These are phyloP conservation scores for Ophioceras dolichostomum DNA, from an alignment of 2,329 filamentous ascomycete genomes.

Conservation along the genomic window DNA sequence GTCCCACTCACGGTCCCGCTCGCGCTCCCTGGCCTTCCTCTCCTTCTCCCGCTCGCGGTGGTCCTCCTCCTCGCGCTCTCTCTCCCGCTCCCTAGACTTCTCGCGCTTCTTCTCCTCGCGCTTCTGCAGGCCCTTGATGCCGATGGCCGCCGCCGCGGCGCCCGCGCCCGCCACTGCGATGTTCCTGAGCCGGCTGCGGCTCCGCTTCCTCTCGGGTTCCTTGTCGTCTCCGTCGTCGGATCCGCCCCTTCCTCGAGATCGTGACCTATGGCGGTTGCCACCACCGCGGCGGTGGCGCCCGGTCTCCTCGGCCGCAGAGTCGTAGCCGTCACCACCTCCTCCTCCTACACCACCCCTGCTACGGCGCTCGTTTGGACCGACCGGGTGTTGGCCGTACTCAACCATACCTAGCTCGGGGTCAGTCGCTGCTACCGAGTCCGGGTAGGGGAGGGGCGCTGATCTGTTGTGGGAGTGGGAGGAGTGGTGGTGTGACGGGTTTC, in stretches of 20 bases:
- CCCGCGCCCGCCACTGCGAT: constrained; percentile 42
- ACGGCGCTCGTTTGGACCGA: constrained; percentile 26
- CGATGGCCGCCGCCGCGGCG: constrained; percentile 48
- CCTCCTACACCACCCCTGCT: constrained; percentile 13
- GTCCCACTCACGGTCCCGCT: constrained; percentile 9
- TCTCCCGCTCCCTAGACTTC: constrained; percentile 22
- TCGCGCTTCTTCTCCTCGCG: constrained; percentile 28
- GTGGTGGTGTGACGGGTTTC: too few species aligned
- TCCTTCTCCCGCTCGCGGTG: constrained; percentile 9
- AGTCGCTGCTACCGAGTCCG: constrained; percentile 24
- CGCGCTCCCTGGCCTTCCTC: constrained; percentile 13
- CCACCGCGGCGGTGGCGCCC: constrained; percentile 10
- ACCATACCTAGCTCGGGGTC: constrained; percentile 58
- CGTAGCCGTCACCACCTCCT: constrained; percentile 21
- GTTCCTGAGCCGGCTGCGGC: constrained; percentile 40
- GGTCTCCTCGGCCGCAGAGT: constrained; percentile 33
- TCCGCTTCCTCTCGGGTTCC: constrained; percentile 31
- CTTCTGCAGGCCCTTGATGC: constrained; percentile 48
- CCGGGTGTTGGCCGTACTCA: constrained; percentile 50
- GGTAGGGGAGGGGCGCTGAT: constrained; percentile 29
- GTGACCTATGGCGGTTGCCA: too few species aligned
- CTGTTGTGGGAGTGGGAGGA: constrained; percentile 20
- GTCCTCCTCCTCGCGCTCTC: constrained; percentile 7
- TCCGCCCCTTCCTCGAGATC: constrained; percentile 13
- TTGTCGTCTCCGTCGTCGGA: constrained; percentile 9